These are phyloP conservation scores for Pelargonium fulgidum DNA, from an alignment of 441 rosid species.

Conservation along the genomic window DNA sequence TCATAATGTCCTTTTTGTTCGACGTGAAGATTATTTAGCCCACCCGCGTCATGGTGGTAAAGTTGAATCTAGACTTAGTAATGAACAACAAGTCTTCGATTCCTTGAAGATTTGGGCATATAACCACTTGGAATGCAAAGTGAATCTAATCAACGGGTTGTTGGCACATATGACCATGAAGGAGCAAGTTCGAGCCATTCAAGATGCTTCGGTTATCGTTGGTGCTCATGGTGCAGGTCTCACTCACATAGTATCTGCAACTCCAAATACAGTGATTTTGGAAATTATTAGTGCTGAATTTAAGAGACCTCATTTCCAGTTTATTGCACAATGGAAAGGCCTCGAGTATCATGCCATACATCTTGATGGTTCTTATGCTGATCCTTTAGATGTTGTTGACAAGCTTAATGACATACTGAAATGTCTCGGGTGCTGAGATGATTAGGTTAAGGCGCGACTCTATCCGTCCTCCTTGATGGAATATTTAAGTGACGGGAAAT, in stretches of 20 bases:
- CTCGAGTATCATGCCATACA: constrained; percentile 80
- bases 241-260: constrained; percentile 81
- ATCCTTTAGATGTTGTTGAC: constrained; percentile 47
- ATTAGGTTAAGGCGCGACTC: background rate
- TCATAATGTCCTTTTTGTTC: constrained; percentile 69
- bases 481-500: too few relatives aligned
- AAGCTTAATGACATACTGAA: constrained; percentile 46
- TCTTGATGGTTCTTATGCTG: constrained; percentile 54
- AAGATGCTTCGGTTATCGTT: constrained; percentile 85
- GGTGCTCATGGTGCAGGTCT: constrained; percentile 98
- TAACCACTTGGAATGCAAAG: constrained; percentile 47
- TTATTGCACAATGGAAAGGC: constrained; percentile 87
- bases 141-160: constrained; percentile 70
- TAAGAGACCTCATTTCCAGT: constrained; percentile 71
- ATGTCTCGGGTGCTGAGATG: constrained; percentile 50
- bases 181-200: constrained; percentile 75
- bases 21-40: constrained; percentile 76
- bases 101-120: constrained; percentile 59
- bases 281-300: constrained; percentile 61
- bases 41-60: constrained; percentile 85
- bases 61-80: constrained; percentile 73
- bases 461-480: too few relatives aligned
- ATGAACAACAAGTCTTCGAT: constrained; percentile 75
- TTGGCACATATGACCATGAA: constrained; percentile 89
- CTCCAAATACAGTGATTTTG: constrained; percentile 72